Conservation (phyloP, 306 rosid species). For the Cucurbita ficifolia region DNA sequence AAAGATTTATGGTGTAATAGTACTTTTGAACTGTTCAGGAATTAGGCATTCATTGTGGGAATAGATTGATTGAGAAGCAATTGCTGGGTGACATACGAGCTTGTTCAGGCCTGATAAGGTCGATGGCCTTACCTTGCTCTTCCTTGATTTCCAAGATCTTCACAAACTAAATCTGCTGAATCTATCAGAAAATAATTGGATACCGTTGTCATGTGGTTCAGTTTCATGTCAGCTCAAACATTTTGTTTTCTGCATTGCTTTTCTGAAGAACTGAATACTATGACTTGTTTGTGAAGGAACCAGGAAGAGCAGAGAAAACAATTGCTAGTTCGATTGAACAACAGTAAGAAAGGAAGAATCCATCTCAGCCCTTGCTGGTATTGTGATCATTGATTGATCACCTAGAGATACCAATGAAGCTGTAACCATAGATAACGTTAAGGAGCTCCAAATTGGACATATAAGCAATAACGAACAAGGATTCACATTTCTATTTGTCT, state of each 20-base stretch:
- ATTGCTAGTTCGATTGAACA: conserved; percentile 58
- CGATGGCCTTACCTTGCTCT: conserved; percentile 31
- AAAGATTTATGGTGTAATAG: not conserved
- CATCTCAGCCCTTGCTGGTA: conserved; percentile 23
- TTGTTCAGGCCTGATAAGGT: conserved; percentile 60
- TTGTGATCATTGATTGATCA: too few species aligned
- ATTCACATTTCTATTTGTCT: not conserved
- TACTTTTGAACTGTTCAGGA: not conserved
- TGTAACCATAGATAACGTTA: conserved; percentile 65
- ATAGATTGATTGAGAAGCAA: conserved; percentile 41
- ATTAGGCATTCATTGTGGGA: conserved; percentile 52
- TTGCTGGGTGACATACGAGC: conserved; percentile 41
- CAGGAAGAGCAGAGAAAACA: conserved; percentile 68
- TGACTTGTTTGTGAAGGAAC: conserved; percentile 32
- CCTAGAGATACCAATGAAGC: too few species aligned
- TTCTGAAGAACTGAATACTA: not conserved
- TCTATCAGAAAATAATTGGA: conserved; percentile 22
- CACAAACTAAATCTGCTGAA: conserved; percentile 25
- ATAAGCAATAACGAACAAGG: conserved; percentile 24
- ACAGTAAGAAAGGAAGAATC: conserved; percentile 25
- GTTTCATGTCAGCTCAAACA: conserved; percentile 36
- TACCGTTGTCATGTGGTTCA: conserved; percentile 41
- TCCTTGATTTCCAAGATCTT: conserved; percentile 44
- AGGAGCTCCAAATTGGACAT: conserved; percentile 46
- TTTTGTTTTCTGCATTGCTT: not conserved